Percentiles rank a stretch among this genome's conserved stretches.
Conservation (phyloP, 2,329 filamentous ascomycete genomes). For the Xylariales sp. region DNA sequence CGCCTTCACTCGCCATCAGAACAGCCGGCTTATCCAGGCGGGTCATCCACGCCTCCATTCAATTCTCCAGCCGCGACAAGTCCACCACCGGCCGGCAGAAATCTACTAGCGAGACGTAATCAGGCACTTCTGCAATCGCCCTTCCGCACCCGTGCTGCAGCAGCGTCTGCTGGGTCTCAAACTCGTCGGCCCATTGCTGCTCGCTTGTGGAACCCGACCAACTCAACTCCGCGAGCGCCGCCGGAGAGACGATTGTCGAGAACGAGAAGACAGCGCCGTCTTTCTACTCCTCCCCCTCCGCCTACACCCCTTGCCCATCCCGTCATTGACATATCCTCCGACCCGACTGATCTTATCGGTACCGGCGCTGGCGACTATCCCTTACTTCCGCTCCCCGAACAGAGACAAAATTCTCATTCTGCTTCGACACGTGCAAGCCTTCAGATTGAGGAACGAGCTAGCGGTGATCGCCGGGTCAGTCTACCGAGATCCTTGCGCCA, state of each 20-base stretch:
- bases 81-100: conserved; percentile 17
- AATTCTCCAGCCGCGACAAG: conserved; percentile 15
- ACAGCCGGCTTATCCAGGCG: conserved; percentile 7
- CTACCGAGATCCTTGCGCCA: conserved; percentile 49
- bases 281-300: conserved; percentile 50
- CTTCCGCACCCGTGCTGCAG: conserved; percentile 10
- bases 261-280: conserved; percentile 36
- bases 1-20: conserved; percentile 6
- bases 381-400: conserved; percentile 46
- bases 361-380: conserved; percentile 43
- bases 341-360: conserved; percentile 31
- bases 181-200: conserved; percentile 40
- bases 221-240: conserved; percentile 47
- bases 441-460: conserved; percentile 43
- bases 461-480: conserved; percentile 45
- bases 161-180: conserved; percentile 30
- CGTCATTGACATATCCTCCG: conserved; percentile 31
- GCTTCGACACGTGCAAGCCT: conserved; percentile 42
- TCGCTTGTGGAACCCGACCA: conserved; percentile 57
- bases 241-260: conserved; percentile 1
- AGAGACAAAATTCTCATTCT: conserved; percentile 41
- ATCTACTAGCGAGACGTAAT: conserved; percentile 15
- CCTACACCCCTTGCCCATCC: conserved; percentile 45
- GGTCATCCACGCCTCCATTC: conserved; percentile 1
- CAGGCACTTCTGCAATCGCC: conserved; percentile 9